A percentile compares a stretch with the other conserved stretches of the same genome.
Conservation (phyloP, 2,329 filamentous ascomycete genomes). For the Clarireedia homoeocarpa region DNA sequence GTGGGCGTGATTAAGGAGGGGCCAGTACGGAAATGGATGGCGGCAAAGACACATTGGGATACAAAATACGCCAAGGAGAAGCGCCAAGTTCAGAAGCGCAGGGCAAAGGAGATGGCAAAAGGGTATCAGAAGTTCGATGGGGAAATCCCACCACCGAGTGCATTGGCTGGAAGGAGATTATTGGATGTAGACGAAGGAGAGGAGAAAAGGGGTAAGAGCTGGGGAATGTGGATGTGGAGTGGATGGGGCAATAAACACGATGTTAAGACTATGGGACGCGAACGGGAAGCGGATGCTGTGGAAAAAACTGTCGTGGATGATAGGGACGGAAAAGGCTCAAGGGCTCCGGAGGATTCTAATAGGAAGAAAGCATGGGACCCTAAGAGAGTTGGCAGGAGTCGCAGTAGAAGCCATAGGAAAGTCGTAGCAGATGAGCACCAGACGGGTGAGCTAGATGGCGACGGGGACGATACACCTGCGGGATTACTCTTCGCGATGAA, state of each 20-base stretch:
- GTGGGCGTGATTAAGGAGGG: constrained; percentile 75
- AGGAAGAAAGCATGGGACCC: constrained; percentile 12
- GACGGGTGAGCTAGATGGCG: constrained; percentile 31
- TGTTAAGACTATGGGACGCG: constrained; percentile 57
- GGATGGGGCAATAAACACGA: constrained; percentile 88
- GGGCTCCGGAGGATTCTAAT: constrained; percentile 17
- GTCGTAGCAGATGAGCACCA: constrained; percentile 46
- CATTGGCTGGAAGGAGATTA: constrained; percentile 64
- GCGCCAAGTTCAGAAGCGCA: constrained; percentile 62
- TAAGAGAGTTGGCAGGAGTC: constrained; percentile 18
- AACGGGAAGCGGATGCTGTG: constrained; percentile 40
- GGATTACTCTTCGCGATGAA: constrained; percentile 34
- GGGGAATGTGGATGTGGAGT: constrained; percentile 76
- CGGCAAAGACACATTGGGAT: constrained; percentile 66
- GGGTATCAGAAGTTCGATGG: constrained; percentile 62
- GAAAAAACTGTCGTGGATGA: constrained; percentile 30
- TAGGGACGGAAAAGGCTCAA: constrained; percentile 37
- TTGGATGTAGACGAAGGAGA: constrained; percentile 37
- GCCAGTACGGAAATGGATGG: constrained; percentile 78
- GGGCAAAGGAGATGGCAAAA: constrained; percentile 62
- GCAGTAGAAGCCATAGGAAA: constrained; percentile 37
- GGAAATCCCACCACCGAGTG: constrained; percentile 76
- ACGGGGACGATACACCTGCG: constrained; percentile 36
- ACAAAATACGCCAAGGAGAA: constrained; percentile 61
- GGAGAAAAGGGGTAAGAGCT: constrained; percentile 54